Percentiles rank a stretch among this genome's conserved stretches.
These are phyloP conservation scores for Sclerotinia nivalis DNA, from an alignment of 2,329 filamentous ascomycete species.

Conservation along the genomic window DNA sequence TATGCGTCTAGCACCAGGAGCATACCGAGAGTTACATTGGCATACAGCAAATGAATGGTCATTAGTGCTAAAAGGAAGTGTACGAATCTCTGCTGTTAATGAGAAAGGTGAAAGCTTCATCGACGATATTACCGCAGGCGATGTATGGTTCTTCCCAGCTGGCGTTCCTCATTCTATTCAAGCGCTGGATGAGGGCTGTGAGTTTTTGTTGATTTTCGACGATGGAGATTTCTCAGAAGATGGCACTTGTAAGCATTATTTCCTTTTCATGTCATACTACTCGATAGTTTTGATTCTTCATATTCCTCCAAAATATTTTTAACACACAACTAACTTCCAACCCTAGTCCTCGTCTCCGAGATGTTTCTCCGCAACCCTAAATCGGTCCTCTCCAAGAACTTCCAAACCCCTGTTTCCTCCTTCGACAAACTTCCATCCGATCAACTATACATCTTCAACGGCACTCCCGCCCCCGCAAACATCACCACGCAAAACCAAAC, in stretches of 20 bases:
- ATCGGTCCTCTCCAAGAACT: conserved; percentile 56
- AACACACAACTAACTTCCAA: not conserved
- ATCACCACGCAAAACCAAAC: conserved; percentile 50
- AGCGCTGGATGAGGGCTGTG: conserved; percentile 55
- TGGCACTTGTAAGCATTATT: conserved; percentile 46
- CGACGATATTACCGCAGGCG: conserved; percentile 52
- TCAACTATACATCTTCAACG: conserved; percentile 56
- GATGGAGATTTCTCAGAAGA: conserved; percentile 60
- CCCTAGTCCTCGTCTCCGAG: conserved; percentile 46
- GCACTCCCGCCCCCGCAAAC: conserved; percentile 49
- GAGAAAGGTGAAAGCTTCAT: conserved; percentile 51
- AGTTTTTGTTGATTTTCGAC: conserved; percentile 63
- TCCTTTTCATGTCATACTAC: too few species aligned
- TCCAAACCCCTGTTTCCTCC: conserved; percentile 50
- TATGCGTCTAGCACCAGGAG: conserved; percentile 57
- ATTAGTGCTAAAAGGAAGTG: conserved; percentile 55
- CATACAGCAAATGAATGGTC: conserved; percentile 57
- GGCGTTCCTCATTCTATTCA: conserved; percentile 55
- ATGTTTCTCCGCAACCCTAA: conserved; percentile 38
- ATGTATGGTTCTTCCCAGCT: conserved; percentile 56
- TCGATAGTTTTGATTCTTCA: not conserved
- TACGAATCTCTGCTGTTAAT: conserved; percentile 54
- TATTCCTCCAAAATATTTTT: not conserved
- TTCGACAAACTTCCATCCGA: conserved; percentile 50
- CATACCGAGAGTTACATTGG: conserved; percentile 66